phyloP scores from a whole-genome alignment of 305 asterid genomes.

The Fraxinus sp. region DNA sequence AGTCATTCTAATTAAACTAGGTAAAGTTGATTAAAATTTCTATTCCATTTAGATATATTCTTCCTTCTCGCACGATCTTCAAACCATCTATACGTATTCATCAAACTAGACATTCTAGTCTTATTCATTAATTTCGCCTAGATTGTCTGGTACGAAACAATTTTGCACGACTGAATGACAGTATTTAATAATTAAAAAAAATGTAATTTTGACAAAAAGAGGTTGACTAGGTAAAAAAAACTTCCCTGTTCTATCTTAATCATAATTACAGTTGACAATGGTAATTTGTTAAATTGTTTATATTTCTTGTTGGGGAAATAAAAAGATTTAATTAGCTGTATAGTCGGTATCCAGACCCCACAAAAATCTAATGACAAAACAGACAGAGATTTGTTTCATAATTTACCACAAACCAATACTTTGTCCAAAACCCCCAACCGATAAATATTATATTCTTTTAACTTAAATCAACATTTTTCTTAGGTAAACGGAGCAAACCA shows the following conservation, averaged over 20 bases:
- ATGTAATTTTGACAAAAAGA: neutral
- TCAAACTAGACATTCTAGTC: neutral
- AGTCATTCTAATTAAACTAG: neutral
- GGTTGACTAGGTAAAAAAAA: neutral
- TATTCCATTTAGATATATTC: neutral
- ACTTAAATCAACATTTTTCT: neutral
- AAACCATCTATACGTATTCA: neutral
- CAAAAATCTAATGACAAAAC: constrained; percentile 38
- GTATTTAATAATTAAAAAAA: neutral
- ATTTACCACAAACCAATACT: neutral
- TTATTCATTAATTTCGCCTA: neutral
- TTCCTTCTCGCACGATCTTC: neutral
- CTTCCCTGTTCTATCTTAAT: neutral
- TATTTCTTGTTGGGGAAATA: neutral
- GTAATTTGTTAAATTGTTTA: neutral
- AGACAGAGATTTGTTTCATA: constrained; percentile 30
- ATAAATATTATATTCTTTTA: too few species aligned
- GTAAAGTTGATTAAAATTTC: neutral
- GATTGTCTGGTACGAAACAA: neutral
- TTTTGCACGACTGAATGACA: neutral
- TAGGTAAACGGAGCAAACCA: too few species aligned
- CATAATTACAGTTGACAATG: neutral
- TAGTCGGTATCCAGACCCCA: constrained; percentile 33
- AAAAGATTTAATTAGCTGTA: constrained; percentile 28
- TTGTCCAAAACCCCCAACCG: neutral